phyloP scores from a whole-genome alignment of 148 eudicot genomes.

The Euryodendron excelsum region DNA sequence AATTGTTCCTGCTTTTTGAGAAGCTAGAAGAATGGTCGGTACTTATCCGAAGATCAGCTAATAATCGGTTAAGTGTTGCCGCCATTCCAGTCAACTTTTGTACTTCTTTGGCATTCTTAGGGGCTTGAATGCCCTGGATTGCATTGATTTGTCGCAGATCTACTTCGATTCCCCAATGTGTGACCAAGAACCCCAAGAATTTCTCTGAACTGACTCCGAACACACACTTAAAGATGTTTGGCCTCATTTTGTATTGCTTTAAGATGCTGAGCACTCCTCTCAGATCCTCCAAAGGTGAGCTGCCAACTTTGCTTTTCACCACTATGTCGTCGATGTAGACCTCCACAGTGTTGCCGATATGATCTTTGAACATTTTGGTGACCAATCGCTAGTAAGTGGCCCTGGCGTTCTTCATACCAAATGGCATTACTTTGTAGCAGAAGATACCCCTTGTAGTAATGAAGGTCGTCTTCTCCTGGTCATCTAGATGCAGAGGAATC shows the following conservation, averaged over 20 bases:
- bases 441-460: background rate
- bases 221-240: background rate
- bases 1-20: no score
- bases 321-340: conserved; percentile 1
- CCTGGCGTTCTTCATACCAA: background rate
- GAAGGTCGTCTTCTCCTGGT: background rate
- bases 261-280: background rate
- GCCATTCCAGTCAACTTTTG: no score
- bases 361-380: background rate
- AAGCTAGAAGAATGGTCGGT: no score
- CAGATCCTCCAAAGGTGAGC: background rate
- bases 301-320: background rate
- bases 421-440: background rate
- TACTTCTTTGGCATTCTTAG: no score
- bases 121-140: no score
- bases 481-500: background rate
- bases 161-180: no score
- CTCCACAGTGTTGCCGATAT: background rate
- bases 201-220: background rate
- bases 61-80: no score
- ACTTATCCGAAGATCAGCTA: no score
- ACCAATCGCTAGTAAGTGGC: background rate
- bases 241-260: no score
- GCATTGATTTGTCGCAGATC: no score
- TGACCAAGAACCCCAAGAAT: background rate